These are phyloP conservation scores for Lyophyllum atratum DNA, from an alignment of 768 basidiomycete species.

Conservation along the genomic window DNA sequence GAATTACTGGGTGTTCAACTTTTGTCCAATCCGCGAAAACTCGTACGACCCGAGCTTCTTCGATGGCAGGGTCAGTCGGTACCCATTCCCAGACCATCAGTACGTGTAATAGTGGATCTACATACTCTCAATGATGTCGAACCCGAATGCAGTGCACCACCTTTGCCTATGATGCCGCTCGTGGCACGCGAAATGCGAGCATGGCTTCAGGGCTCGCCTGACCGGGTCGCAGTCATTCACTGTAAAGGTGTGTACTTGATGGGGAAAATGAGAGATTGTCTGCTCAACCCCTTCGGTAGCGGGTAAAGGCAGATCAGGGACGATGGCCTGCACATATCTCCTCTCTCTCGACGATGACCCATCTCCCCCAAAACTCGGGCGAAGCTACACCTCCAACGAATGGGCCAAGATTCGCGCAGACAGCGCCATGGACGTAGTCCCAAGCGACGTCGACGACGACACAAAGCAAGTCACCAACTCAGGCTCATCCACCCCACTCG, in stretches of 20 bases:
- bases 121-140: not conserved
- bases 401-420: constrained; percentile 50
- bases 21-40: constrained; percentile 83
- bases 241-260: constrained; percentile 66
- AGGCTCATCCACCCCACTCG: not conserved
- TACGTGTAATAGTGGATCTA: constrained; percentile 35
- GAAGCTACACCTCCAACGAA: constrained; percentile 49
- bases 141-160: constrained; percentile 41
- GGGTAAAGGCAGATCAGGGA: constrained; percentile 85
- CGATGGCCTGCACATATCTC: constrained; percentile 81
- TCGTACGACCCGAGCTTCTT: constrained; percentile 72
- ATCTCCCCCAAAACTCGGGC: constrained; percentile 46
- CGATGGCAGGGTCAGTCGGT: constrained; percentile 74
- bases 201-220: constrained; percentile 67
- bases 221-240: constrained; percentile 79
- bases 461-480: not conserved
- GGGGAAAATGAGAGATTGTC: not conserved
- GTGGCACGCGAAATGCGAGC: constrained; percentile 71
- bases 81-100: constrained; percentile 92
- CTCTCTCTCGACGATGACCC: constrained; percentile 56
- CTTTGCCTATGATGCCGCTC: constrained; percentile 71
- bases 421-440: constrained; percentile 49
- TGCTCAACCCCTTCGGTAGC: constrained; percentile 37
- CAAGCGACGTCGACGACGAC: constrained; percentile 37
- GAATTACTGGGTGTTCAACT: constrained; percentile 89